Evolutionary conservation across 805 yeast species (phyloP).

Genomic region (Saturnispora halmiae): DNA sequence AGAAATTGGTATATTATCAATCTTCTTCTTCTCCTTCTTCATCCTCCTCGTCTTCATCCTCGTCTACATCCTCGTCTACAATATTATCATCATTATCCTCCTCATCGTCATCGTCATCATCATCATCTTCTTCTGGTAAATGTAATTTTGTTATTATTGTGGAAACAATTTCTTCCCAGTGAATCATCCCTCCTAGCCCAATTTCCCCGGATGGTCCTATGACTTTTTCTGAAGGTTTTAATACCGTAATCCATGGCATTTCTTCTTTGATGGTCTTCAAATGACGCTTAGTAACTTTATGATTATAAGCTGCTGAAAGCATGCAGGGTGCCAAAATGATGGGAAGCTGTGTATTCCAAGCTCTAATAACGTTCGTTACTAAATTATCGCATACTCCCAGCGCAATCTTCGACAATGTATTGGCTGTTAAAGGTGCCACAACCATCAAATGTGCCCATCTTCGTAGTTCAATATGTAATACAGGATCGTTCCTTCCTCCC

Average conservation of each 20-base stretch:
- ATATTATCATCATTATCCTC: constrained; percentile 24
- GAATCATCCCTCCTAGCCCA: constrained; percentile 65
- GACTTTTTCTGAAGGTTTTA: constrained; percentile 53
- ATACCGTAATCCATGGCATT: constrained; percentile 54
- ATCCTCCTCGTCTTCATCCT: constrained; percentile 24
- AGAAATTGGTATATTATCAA: constrained; percentile 15
- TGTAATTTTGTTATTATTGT: constrained; percentile 45
- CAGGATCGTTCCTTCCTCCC: constrained; percentile 49
- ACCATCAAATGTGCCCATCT: constrained; percentile 54
- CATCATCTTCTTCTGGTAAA: constrained; percentile 43
- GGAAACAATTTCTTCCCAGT: constrained; percentile 54
- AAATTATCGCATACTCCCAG: constrained; percentile 51
- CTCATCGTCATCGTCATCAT: constrained; percentile 40
- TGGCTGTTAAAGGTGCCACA: constrained; percentile 51
- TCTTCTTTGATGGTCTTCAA: constrained; percentile 45
- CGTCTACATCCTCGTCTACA: constrained; percentile 19
- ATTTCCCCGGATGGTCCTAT: constrained; percentile 47
- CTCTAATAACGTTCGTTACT: constrained; percentile 48
- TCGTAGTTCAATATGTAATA: constrained; percentile 49
- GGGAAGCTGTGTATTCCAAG: constrained; percentile 54
- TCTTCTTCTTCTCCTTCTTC: constrained; percentile 24
- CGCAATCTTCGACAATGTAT: constrained; percentile 47
- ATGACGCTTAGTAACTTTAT: constrained; percentile 47
- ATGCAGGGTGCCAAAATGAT: constrained; percentile 51
- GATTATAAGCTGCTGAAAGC: constrained; percentile 52